phyloP scores from a whole-genome alignment of 495 filamentous ascomycete species.

The Xylaria bambusicola region DNA sequence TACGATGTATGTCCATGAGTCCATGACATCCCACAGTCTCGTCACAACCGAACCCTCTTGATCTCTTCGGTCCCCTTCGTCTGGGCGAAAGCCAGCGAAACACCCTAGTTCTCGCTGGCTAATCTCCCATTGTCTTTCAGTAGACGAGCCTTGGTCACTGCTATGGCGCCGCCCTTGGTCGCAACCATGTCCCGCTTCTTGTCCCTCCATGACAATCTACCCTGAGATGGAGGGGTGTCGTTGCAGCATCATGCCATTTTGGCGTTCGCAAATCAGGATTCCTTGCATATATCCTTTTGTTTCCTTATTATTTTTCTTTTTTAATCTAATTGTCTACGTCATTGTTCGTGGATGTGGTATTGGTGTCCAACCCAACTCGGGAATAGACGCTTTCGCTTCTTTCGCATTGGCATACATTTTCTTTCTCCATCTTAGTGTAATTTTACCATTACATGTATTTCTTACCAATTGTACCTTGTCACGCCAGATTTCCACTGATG shows the following conservation, averaged over 20 bases:
- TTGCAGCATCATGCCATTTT: not conserved
- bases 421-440: not conserved
- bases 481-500: too few relatives aligned
- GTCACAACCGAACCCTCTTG: conserved; percentile 14
- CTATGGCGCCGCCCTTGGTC: too few relatives aligned
- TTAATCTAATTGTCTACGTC: not conserved
- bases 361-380: not conserved
- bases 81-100: conserved; percentile 9
- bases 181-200: too few relatives aligned
- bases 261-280: conserved; percentile 10
- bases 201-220: not conserved
- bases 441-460: not conserved
- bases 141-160: too few relatives aligned
- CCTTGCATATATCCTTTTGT: conserved; percentile 6
- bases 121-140: too few relatives aligned
- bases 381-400: not conserved
- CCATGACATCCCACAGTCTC: not conserved
- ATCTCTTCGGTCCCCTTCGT: too few relatives aligned
- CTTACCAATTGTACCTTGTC: too few relatives aligned
- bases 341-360: not conserved
- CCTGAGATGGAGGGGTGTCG: not conserved
- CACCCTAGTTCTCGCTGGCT: too few relatives aligned
- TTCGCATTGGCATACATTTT: not conserved
- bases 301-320: not conserved
- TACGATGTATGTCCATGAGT: not conserved